Base-by-base conservation (phyloP, 2,329 filamentous ascomycete genomes). In the Helotiales sp. region DNA sequence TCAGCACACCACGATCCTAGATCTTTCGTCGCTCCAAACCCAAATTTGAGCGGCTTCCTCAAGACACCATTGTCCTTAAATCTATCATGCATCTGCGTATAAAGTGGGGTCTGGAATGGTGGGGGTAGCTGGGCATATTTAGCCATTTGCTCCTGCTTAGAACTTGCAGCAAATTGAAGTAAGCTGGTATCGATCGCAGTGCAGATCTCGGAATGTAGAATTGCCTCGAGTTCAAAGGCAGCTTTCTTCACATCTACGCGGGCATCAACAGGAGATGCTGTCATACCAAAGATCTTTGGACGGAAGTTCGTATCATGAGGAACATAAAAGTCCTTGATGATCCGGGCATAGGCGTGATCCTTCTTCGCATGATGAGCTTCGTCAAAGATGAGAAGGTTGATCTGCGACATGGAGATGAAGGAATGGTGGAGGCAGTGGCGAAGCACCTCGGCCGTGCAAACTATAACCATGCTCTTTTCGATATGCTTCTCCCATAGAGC, bases 361-460 rank as follows among this genome's bases (percentile, higher is more conserved):
- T 95, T 96, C 80, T 99, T 99, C 0, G 95, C 89, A 75, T 98
- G 96, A 75, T 99, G 96, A 6, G 94, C 96, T 79, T 99, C 96
- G 75, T 99, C 96, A 71, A 99, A 97, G 67, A 98, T 89, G 43
- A 99, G 83, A 1, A 99, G 85, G 75, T 95, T 98, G 78, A 98
- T 93, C 72, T 91, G 87, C 20, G 87, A 82, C 81, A 99, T 97
- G 10, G 79, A 86, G 67, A 97, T 86, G 78, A 93, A 96, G 0
- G 91, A 90, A 73, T 91, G 91, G 70, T 89, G 86, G 2, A 99
- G 85, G 72, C 91, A 93, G 69, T 92, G 88, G 40, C 91, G 85
- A 4, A 98, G 83, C 2, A 98, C 91, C 73, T 96, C 93, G 0
- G 94, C 94, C 0, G 96, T 98, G 80, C 93, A 97, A 6, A 98